Evolutionary conservation across 2,329 filamentous ascomycete species (phyloP).

Genomic region (Hypomyces rosellus): DNA sequence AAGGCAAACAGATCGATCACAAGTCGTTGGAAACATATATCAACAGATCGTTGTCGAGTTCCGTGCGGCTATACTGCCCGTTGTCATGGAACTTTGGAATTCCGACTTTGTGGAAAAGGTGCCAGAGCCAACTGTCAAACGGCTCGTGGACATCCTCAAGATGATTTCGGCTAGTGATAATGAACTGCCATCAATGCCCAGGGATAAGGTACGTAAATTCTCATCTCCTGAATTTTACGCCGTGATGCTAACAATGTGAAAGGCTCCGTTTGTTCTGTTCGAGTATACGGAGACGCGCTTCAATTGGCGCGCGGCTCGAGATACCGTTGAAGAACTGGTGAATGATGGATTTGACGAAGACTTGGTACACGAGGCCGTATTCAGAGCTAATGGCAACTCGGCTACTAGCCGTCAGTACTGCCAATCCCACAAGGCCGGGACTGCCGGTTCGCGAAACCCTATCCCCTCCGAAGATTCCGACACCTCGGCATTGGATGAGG

Average conservation of each 20-base stretch:
- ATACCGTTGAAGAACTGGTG: constrained; percentile 27
- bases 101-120: constrained; percentile 78
- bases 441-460: constrained; percentile 57
- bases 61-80: constrained; percentile 70
- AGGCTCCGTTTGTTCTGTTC: constrained; percentile 33
- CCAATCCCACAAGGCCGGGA: constrained; percentile 50
- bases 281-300: constrained; percentile 39
- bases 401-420: constrained; percentile 68
- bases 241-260: constrained; percentile 6
- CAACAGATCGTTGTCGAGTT: constrained; percentile 82
- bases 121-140: constrained; percentile 67
- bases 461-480: constrained; percentile 56
- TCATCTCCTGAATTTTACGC: constrained; percentile 23
- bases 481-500: constrained; percentile 25
- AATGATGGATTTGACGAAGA: constrained; percentile 40
- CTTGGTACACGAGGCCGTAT: constrained; percentile 72
- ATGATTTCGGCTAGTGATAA: constrained; percentile 70
- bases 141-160: constrained; percentile 76
- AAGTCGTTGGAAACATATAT: constrained; percentile 38
- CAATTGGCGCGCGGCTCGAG: constrained; percentile 34
- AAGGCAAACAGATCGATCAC: constrained; percentile 36
- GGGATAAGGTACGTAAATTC: constrained; percentile 50
- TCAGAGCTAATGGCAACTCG: constrained; percentile 66
- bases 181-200: constrained; percentile 58
- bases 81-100: constrained; percentile 75